A percentile compares a stretch with the other conserved stretches of the same genome.
Conservation (phyloP, 2,329 filamentous ascomycete species). For the Aspergillus transmontanensis region DNA sequence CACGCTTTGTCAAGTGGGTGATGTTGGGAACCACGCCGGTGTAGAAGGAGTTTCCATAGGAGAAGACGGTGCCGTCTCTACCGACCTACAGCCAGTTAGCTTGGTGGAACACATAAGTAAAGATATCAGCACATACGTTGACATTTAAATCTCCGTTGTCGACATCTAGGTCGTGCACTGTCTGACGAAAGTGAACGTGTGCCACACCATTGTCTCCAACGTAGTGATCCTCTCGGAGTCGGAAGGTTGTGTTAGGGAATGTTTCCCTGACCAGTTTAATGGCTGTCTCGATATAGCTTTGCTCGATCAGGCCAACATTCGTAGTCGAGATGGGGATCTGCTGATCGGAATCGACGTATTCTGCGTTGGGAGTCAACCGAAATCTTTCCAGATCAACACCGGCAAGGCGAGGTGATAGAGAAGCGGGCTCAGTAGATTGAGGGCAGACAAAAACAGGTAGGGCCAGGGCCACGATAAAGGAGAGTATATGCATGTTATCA, state of each 20-base stretch:
- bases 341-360: slow-evolving; percentile 2
- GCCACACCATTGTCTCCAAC: slow-evolving; percentile 18
- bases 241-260: slow-evolving; percentile 8
- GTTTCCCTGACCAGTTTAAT: slow-evolving; percentile 5
- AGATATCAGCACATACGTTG: slow-evolving; percentile 8
- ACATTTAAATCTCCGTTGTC: slow-evolving; percentile 20
- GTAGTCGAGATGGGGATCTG: neutral
- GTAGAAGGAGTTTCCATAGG: slow-evolving; percentile 20
- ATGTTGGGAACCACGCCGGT: slow-evolving; percentile 9
- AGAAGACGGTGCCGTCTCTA: slow-evolving; percentile 17
- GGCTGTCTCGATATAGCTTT: slow-evolving; percentile 13
- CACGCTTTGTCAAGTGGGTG: neutral
- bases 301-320: neutral
- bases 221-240: slow-evolving; percentile 17
- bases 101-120: neutral
- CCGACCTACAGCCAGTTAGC: slow-evolving; percentile 10
- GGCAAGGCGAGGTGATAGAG: neutral
- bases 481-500: slow-evolving; percentile 1
- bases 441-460: slow-evolving; percentile 1
- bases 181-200: slow-evolving; percentile 18
- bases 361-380: slow-evolving; percentile 4
- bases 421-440: neutral
- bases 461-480: slow-evolving; percentile 1
- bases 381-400: slow-evolving; percentile 7
- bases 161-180: slow-evolving; percentile 14